Base-by-base conservation (phyloP, 345 rosid species). In the Syzygium oleosum region DNA sequence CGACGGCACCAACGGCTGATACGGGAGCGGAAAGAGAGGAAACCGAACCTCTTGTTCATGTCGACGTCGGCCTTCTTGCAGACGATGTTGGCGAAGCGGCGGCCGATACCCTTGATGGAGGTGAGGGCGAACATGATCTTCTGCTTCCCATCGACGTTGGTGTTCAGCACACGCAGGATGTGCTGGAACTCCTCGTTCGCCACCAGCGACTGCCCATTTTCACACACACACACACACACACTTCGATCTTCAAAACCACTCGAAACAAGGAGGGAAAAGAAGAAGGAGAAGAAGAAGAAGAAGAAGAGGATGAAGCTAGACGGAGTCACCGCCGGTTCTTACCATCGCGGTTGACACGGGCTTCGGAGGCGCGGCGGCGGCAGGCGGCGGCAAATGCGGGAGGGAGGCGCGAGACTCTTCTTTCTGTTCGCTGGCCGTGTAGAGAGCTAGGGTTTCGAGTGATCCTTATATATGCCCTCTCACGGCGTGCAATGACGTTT, bases 21-120 rank as follows among this genome's bases (percentile, higher is more conserved):
- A 4, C 63, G 8, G 16, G 52, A 46, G 52, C 85, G 6, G 0
- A 53, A 84, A 38, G 83, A 59, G 27, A 86, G 46, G 46, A 6
- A 15, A 78, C 83, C 54, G 63, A 15, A 97, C 97, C 99, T 95
- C 89, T 96, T 97, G 93, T 96, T 97, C 99, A 97, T 97, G 93
- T 95, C 98, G 49, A 97, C 98, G 89, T 97, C 99, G 15, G 98
- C 99, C 88, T 96, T 97, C 96, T 97, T 97, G 97, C 99, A 97
- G 83, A 93, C 99, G 53, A 96, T 95, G 95, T 96, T 95, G 52
- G 98, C 96, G 29, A 96, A 93, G 43, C 98, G 91, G 90, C 99
- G 92, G 6, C 98, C 98, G 46, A 96, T 97, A 93, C 99, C 99
- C 79, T 97, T 97, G 90, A 96, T 97, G 21, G 99, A 95, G 91